A percentile compares a stretch with the other conserved stretches of the same genome.
Conservation (phyloP, 192 early-diverging fungal genomes). For the Gaertneriomyces semiglobifer region DNA sequence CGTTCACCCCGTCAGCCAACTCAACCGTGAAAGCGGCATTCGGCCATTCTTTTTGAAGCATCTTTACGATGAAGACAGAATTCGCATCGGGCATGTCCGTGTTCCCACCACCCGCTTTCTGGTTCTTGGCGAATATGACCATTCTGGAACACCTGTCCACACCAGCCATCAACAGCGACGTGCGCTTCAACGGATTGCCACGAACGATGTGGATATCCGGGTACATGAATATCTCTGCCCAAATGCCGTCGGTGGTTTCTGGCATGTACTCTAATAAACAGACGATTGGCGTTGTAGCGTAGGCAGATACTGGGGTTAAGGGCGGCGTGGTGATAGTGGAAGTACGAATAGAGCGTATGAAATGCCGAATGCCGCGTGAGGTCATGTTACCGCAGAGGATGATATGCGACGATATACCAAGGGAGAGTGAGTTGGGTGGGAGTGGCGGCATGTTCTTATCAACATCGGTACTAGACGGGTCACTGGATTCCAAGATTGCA, state of each 20-base stretch:
- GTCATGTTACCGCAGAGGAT: conserved; percentile 47
- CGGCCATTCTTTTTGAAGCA: conserved; percentile 56
- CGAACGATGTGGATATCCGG: conserved; percentile 32
- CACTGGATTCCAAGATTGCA: too few species aligned
- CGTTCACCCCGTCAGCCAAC: conserved; percentile 45
- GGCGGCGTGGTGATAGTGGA: not conserved
- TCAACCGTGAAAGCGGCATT: conserved; percentile 43
- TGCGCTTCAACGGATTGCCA: conserved; percentile 45
- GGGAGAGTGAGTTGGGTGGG: not conserved
- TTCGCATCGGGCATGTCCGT: conserved; percentile 43
- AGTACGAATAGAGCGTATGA: conserved; percentile 40
- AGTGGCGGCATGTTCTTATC: not conserved
- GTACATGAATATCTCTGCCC: conserved; percentile 38
- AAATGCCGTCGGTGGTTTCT: conserved; percentile 32
- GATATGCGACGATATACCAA: conserved; percentile 33
- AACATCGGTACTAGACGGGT: too few species aligned
- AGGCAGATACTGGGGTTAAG: not conserved
- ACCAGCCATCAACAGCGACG: conserved; percentile 34
- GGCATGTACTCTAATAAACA: conserved; percentile 32
- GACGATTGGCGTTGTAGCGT: conserved; percentile 35
- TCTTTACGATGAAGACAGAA: conserved; percentile 52
- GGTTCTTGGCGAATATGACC: conserved; percentile 45
- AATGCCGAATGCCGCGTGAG: conserved; percentile 42
- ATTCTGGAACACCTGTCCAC: conserved; percentile 38
- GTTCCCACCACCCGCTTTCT: conserved; percentile 14